Evolutionary conservation across 495 filamentous ascomycete genomes (phyloP).

Genomic region (Podospora fimiseda): DNA sequence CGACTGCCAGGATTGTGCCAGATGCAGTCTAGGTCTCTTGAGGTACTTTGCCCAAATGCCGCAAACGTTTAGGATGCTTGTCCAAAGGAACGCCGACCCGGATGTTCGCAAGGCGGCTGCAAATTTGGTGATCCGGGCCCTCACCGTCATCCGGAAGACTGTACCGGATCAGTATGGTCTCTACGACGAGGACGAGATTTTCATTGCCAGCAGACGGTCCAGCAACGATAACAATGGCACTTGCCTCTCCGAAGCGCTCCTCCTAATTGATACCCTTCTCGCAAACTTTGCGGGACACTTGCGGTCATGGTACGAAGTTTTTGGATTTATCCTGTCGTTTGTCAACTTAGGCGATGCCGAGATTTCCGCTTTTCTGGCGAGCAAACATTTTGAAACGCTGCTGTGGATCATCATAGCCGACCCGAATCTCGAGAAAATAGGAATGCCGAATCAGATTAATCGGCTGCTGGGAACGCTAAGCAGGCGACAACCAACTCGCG

Average conservation of each 20-base stretch:
- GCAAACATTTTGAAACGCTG: conserved; percentile 45
- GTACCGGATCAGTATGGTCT: conserved; percentile 39
- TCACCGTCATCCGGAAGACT: conserved; percentile 44
- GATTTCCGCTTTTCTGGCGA: conserved; percentile 46
- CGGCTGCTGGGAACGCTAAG: conserved; percentile 39
- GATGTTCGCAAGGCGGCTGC: conserved; percentile 56
- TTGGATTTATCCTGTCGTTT: conserved; percentile 58
- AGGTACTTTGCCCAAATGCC: conserved; percentile 56
- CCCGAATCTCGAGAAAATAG: conserved; percentile 26
- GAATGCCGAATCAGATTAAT: conserved; percentile 32
- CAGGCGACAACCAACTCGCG: conserved; percentile 44
- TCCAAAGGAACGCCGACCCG: conserved; percentile 57
- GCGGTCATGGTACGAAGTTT: conserved; percentile 76
- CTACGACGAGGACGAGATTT: neutral
- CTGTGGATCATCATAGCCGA: conserved; percentile 61
- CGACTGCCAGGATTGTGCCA: conserved; percentile 47
- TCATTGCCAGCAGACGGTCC: too few species aligned
- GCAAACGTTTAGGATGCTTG: conserved; percentile 55
- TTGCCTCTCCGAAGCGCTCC: conserved; percentile 23
- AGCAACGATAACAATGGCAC: conserved; percentile 26
- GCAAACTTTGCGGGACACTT: conserved; percentile 46
- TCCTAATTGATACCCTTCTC: conserved; percentile 51
- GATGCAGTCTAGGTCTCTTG: conserved; percentile 53
- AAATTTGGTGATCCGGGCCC: conserved; percentile 47
- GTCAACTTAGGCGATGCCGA: conserved; percentile 51